phyloP scores from a whole-genome alignment of 2,329 filamentous ascomycete species.

The Colletotrichum orbiculare region DNA sequence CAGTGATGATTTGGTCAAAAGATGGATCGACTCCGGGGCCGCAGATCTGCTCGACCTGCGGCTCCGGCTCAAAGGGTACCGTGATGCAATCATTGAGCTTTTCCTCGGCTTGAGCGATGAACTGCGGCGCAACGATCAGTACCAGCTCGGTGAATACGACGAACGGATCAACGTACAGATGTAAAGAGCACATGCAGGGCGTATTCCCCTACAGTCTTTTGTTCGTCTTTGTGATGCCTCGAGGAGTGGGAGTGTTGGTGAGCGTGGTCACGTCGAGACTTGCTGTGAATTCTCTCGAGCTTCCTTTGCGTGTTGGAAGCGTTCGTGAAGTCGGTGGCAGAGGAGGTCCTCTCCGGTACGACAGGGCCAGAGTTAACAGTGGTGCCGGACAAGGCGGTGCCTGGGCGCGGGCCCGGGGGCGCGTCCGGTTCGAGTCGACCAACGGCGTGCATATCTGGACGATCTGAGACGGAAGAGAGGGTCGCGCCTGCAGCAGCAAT shows the following conservation, averaged over 20 bases:
- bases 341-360: conserved; percentile 58
- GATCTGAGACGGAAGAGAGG: conserved; percentile 56
- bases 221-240: conserved; percentile 74
- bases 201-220: conserved; percentile 97
- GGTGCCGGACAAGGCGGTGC: conserved; percentile 60
- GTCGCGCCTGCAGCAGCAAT: conserved; percentile 75
- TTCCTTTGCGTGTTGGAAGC: conserved; percentile 62
- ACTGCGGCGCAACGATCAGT: conserved; percentile 61
- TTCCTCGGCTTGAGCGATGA: conserved; percentile 95
- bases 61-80: conserved; percentile 81
- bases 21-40: conserved; percentile 87
- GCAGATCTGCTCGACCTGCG: conserved; percentile 88
- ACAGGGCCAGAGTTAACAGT: conserved; percentile 46
- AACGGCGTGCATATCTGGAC: conserved; percentile 61
- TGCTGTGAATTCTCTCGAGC: conserved; percentile 72
- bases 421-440: conserved; percentile 58
- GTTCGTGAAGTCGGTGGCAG: conserved; percentile 57
- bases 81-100: conserved; percentile 92
- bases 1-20: conserved; percentile 94
- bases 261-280: conserved; percentile 75
- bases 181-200: conserved; percentile 96
- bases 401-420: conserved; percentile 52
- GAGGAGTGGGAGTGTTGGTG: conserved; percentile 83
- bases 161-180: conserved; percentile 66
- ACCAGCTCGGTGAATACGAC: background rate